Base-by-base conservation (phyloP, 768 basidiomycete genomes). In the Pulveroboletus frians region DNA sequence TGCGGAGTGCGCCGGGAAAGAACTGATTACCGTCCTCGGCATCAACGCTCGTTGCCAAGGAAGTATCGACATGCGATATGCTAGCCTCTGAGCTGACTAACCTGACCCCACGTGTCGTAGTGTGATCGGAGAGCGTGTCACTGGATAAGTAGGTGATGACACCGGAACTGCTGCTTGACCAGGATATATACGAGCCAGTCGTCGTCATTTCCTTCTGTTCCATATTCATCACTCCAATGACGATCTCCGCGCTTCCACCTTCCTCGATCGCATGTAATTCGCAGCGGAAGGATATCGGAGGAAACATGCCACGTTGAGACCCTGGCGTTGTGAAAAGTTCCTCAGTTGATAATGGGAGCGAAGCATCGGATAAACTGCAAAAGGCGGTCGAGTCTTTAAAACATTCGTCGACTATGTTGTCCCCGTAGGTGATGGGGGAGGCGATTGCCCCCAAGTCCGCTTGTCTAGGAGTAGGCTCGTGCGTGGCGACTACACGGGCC, bases 31-130 rank as follows among this genome's bases (percentile, higher is more conserved):
- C 43, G 8, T 55, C 49, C 17, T 43, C 50, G 9, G 41, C 38
- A 20, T 56, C 48, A 8, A 62, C 39, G n/a, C 53, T 64, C 31
- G 62, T 64, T 32, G 46, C 56, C 3, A 58, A 43, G 23, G 61
- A 62, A 36, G 59, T 52, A 23, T 43, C 27, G 13, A 31, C 26
- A 21, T 36, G 39, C 6, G 50, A 52, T 17, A 37, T 13, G 18
- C 18, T 42, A 11, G 20, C 30, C 23, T 43, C 52, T 20, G 50
- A 52, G 21, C 11, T 15, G 29, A 27, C 20, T 11, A 34, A 40
- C 38, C 17, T 14, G 4, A 6, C 14, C 10, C 13, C 46, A 35
- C 23, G 36, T 15, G 42, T 20, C 14, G 43, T 47, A 32, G 45
- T 38, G 34, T 17, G 20, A 11, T 47, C 45, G 11, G 41, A 52